phyloP scores from a whole-genome alignment of 2,329 filamentous ascomycete genomes.

The Talaromyces albobiverticillius region DNA sequence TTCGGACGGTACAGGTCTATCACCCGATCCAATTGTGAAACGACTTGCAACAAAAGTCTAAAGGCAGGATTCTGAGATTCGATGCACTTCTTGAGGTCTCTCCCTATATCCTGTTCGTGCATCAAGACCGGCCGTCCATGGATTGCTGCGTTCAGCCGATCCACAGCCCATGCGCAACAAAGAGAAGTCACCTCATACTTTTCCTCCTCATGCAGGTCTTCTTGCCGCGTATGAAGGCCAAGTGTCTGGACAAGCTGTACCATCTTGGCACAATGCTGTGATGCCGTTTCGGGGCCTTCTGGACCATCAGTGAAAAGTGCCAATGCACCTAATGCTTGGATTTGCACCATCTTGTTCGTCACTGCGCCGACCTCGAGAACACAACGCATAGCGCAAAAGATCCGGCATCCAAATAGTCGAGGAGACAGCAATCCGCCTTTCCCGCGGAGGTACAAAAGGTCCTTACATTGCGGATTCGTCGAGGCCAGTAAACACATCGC shows the following conservation, averaged over 20 bases:
- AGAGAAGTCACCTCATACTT: conserved; percentile 28
- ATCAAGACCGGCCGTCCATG: conserved; percentile 60
- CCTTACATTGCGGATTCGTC: conserved; percentile 47
- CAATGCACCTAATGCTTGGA: conserved; percentile 54
- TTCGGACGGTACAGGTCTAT: conserved; percentile 59
- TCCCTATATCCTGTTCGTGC: conserved; percentile 60
- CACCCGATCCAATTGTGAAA: conserved; percentile 57
- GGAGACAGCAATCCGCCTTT: neutral
- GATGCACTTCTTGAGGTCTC: conserved; percentile 52
- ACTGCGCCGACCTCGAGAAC: conserved; percentile 21
- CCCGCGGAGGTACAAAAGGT: conserved; percentile 34
- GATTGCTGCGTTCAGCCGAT: conserved; percentile 59
- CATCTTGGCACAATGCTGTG: conserved; percentile 53
- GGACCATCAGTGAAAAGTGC: conserved; percentile 59
- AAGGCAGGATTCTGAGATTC: conserved; percentile 54
- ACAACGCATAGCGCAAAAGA: conserved; percentile 4
- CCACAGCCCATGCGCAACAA: conserved; percentile 60
- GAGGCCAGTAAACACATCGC: conserved; percentile 56
- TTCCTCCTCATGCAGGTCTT: neutral
- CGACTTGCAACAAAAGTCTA: conserved; percentile 54
- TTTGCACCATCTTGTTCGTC: conserved; percentile 51
- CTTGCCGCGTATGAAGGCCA: conserved; percentile 49
- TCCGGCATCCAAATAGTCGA: conserved; percentile 3
- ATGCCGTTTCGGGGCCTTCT: conserved; percentile 55
- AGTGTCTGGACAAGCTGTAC: conserved; percentile 59